Evolutionary conservation across 2,329 filamentous ascomycete genomes (phyloP), one percentile per base, ranked within the genome.

Genomic region (Venturia nashicola): DNA sequence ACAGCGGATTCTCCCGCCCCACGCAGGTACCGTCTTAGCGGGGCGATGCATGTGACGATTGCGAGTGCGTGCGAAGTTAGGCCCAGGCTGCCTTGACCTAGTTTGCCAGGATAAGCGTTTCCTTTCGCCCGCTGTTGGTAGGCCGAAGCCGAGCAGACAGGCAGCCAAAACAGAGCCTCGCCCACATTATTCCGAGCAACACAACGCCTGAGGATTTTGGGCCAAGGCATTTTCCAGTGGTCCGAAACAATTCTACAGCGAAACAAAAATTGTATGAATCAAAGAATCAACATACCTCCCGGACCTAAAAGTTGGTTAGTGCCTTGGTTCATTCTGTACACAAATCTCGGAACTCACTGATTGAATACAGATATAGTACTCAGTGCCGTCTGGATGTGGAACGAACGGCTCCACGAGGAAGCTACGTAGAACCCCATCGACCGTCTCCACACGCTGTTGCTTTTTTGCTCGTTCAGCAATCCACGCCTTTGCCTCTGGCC

Each of bases 301-400:
- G 60, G n/a, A 57, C 64, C 60, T 65, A 43, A 59, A 64, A 12
- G 3, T 8, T 51, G 40, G 64, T 65, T 63, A 63, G 61, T 46
- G 5, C 23, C n/a, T 18, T 43, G 18, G 34, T 54, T 18, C 32
- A 32, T 23, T 7, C 20, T 14, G 1, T 23, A 1, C 18, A 27
- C 39, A 7, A 3, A 3, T 27, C 32, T 39, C 1, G 11, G 12
- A 60, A 62, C 94, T 90, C 74, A 96, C 92, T 68, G 94, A 97
- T 86, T 97, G 94, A 83, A 99, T 99, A 87, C 97, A 97, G 83
- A 99, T 96, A 82, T 99, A 99, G 83, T 97, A 97, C 80, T 99
- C 94, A 68, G 93, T 97, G 77, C 91, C 88, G 72, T 91, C 85
- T 68, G 92, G 89, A 80, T 99, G 94, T 73, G 93, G 94, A 67